Evolutionary conservation across 306 rosid genomes (phyloP).

Genomic region (Vigna reflexopilosa): DNA sequence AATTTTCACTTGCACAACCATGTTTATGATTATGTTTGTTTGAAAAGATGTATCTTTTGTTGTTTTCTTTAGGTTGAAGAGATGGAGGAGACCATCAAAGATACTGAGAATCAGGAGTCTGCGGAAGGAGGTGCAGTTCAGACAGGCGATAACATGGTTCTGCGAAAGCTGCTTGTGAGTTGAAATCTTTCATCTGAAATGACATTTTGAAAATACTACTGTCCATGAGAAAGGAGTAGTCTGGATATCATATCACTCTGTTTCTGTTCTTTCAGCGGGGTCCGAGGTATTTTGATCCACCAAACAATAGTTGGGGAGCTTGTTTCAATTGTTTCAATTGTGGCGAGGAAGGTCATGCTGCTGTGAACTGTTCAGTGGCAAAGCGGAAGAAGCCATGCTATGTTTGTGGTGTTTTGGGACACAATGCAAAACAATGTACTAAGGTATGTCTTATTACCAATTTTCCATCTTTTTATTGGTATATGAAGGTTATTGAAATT

Average conservation of each 20-base stretch:
- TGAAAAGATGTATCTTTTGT: not conserved
- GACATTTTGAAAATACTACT: conserved; percentile 49
- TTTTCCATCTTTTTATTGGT: not conserved
- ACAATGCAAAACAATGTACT: conserved; percentile 70
- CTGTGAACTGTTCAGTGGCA: conserved; percentile 70
- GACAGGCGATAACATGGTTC: conserved; percentile 63
- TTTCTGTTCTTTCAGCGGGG: conserved; percentile 79
- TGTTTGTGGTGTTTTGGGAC: conserved; percentile 91
- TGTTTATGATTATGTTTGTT: not conserved
- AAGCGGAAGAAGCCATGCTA: conserved; percentile 85
- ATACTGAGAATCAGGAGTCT: conserved; percentile 39
- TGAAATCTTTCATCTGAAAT: conserved; percentile 51
- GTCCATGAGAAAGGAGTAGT: conserved; percentile 52
- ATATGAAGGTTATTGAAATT: conserved; percentile 17
- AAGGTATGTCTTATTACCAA: conserved; percentile 53
- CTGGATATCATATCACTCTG: conserved; percentile 49
- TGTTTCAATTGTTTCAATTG: conserved; percentile 92
- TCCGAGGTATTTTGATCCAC: conserved; percentile 98
- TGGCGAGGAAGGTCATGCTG: conserved; percentile 92
- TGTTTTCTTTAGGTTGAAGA: conserved; percentile 52
- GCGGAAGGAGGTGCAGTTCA: conserved; percentile 52
- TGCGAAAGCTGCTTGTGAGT: conserved; percentile 93
- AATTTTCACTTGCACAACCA: not conserved
- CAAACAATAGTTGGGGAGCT: conserved; percentile 80
- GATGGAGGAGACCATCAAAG: conserved; percentile 33